A percentile compares a stretch with the other conserved stretches of the same genome.
phyloP scores from a whole-genome alignment of 768 basidiomycete genomes.

The Erythrobasidium yunnanense region DNA sequence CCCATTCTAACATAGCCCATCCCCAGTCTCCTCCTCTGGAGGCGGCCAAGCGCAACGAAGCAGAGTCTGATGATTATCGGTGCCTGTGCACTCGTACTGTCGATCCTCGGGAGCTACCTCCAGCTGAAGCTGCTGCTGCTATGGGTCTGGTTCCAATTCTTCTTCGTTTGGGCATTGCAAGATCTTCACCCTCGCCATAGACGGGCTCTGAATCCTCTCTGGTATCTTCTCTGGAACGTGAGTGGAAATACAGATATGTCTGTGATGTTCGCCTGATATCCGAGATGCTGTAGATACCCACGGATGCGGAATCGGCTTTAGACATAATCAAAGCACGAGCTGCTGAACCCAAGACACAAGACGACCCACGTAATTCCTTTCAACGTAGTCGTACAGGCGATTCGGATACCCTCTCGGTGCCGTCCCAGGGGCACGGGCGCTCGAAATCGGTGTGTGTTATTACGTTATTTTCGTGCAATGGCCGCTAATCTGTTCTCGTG shows the following conservation, averaged over 20 bases:
- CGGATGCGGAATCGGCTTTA: constrained; percentile 22
- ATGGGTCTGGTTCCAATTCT: constrained; percentile 26
- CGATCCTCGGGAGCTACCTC: neutral
- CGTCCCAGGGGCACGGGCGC: no score
- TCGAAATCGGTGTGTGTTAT: no score
- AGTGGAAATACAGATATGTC: neutral
- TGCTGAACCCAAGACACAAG: neutral
- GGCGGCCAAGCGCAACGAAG: constrained; percentile 3
- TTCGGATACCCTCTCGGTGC: no score
- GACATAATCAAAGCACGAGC: constrained; percentile 10
- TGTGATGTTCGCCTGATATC: neutral
- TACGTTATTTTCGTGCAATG: no score
- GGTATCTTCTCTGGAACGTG: constrained; percentile 21
- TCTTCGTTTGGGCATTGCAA: constrained; percentile 22
- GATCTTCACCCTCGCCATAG: constrained; percentile 28
- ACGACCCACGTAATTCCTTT: no score
- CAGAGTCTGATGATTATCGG: constrained; percentile 5
- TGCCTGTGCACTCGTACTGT: constrained; percentile 9
- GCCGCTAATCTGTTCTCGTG: no score
- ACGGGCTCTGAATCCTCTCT: constrained; percentile 27
- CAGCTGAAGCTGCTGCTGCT: constrained; percentile 17
- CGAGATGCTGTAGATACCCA: neutral
- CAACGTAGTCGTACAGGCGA: no score
- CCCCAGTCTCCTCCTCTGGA: constrained; percentile 14
- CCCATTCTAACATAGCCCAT: neutral